Percentiles rank a stretch among this genome's conserved stretches.
These are phyloP conservation scores for Pichia sp. DNA, from an alignment of 1,139 yeast species.

Conservation along the genomic window DNA sequence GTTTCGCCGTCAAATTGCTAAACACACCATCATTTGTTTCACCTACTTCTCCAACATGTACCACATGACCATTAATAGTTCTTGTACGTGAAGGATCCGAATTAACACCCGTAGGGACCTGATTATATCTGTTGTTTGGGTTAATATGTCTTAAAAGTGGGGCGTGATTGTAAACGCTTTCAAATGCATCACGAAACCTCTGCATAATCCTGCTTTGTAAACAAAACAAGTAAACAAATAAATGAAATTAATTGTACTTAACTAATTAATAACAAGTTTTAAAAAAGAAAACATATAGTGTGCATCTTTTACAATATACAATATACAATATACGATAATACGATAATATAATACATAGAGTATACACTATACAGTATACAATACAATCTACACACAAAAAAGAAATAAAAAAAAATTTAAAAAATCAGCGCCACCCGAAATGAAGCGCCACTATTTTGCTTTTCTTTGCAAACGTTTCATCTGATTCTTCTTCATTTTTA, in stretches of 20 bases:
- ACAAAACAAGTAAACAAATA: not conserved
- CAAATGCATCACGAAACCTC: conserved; percentile 5
- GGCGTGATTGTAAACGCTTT: conserved; percentile 20
- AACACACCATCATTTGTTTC: conserved; percentile 89
- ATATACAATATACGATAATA: no score
- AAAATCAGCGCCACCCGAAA: conserved; percentile 12
- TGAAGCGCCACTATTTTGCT: conserved; percentile 1
- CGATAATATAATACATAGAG: no score
- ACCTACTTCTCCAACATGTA: conserved; percentile 38
- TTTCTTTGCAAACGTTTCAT: not conserved
- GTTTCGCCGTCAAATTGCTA: conserved; percentile 81
- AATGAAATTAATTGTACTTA: not conserved
- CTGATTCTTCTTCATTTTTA: no score
- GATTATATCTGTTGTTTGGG: conserved; percentile 21
- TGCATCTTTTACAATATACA: no score
- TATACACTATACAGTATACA: no score
- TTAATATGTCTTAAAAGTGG: conserved; percentile 26
- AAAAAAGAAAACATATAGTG: no score
- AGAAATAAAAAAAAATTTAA: not conserved
- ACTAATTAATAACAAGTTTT: no score
- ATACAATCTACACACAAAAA: not conserved
- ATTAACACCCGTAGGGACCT: conserved; percentile 10
- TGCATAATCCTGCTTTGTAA: no score
- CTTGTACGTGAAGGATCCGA: conserved; percentile 14
- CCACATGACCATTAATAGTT: conserved; percentile 12